These are phyloP conservation scores for Macrophomina pseudophaseolina DNA, from an alignment of 2,329 filamentous ascomycete genomes.

Conservation along the genomic window DNA sequence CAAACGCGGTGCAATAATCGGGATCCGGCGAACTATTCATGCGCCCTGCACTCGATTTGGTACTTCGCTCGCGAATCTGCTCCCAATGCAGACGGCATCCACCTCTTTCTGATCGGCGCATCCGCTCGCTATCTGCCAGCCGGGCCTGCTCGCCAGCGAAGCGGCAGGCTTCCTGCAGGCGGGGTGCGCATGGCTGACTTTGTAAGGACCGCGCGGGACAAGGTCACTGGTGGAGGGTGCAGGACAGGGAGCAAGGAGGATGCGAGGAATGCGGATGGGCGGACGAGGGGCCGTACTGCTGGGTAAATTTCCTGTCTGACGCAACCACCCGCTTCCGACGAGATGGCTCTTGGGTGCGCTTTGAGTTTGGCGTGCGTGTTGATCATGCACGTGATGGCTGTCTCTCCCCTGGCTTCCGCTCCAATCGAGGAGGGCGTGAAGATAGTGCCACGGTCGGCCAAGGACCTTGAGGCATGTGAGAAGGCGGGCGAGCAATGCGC, in stretches of 20 bases:
- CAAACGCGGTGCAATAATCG: slow-evolving; percentile 15
- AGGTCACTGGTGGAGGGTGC: neutral
- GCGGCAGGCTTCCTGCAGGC: slow-evolving; percentile 17
- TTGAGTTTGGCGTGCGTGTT: slow-evolving; percentile 22
- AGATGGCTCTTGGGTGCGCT: slow-evolving; percentile 16
- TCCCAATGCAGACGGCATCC: slow-evolving; percentile 16
- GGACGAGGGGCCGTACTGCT: slow-evolving; percentile 19
- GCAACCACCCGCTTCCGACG: slow-evolving; percentile 23
- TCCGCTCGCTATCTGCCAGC: slow-evolving; percentile 4
- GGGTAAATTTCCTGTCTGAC: slow-evolving; percentile 25
- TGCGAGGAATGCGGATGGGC: slow-evolving; percentile 24
- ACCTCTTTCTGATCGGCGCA: neutral
- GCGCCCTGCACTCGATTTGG: slow-evolving; percentile 16
- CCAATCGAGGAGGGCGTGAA: neutral
- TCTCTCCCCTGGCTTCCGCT: slow-evolving; percentile 16
- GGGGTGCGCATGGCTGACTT: slow-evolving; percentile 18
- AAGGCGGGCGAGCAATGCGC: neutral
- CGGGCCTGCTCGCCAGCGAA: neutral
- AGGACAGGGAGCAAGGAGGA: slow-evolving; percentile 19
- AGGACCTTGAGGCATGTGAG: slow-evolving; percentile 8
- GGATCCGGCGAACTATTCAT: slow-evolving; percentile 16
- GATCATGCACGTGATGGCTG: slow-evolving; percentile 21
- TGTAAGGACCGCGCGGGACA: neutral
- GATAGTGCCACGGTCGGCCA: neutral
- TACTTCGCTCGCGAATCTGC: slow-evolving; percentile 9